Evolutionary conservation across 306 rosid species (phyloP).

Genomic region (Benincasa hispida): DNA sequence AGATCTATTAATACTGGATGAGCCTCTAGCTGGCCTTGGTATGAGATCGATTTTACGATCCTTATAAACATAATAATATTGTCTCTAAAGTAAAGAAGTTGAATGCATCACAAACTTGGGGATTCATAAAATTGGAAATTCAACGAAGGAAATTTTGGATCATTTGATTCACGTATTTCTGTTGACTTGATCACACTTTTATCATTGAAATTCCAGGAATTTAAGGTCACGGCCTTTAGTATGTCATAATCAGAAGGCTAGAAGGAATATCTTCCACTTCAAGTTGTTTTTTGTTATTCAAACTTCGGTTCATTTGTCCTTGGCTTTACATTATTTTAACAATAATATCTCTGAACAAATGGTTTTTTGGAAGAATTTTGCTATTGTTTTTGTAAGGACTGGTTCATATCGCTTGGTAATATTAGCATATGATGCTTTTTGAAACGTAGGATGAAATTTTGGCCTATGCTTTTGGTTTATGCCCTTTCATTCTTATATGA

Average conservation of each 20-base stretch:
- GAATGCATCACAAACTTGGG: neutral
- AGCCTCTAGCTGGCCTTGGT: constrained; percentile 98
- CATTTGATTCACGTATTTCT: neutral
- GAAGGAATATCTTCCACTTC: neutral
- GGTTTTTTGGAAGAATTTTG: neutral
- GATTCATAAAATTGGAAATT: neutral
- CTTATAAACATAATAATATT: neutral
- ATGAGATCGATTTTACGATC: constrained; percentile 16
- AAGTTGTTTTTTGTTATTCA: neutral
- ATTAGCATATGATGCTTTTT: neutral
- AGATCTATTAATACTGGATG: constrained; percentile 82
- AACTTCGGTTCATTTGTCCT: neutral
- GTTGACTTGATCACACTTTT: neutral
- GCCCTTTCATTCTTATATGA: constrained; percentile 1
- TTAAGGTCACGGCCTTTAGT: neutral
- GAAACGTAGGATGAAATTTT: neutral
- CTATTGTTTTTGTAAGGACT: neutral
- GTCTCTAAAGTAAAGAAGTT: neutral
- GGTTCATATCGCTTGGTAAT: neutral
- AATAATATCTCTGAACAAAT: too few relatives aligned
- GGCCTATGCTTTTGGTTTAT: constrained; percentile 5
- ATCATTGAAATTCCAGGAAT: neutral
- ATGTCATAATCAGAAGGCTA: neutral
- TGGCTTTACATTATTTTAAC: neutral
- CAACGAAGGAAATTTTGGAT: neutral